Base-by-base conservation (phyloP, 1,284 basidiomycete genomes). In the Pseudozyma tsukubaensis region DNA sequence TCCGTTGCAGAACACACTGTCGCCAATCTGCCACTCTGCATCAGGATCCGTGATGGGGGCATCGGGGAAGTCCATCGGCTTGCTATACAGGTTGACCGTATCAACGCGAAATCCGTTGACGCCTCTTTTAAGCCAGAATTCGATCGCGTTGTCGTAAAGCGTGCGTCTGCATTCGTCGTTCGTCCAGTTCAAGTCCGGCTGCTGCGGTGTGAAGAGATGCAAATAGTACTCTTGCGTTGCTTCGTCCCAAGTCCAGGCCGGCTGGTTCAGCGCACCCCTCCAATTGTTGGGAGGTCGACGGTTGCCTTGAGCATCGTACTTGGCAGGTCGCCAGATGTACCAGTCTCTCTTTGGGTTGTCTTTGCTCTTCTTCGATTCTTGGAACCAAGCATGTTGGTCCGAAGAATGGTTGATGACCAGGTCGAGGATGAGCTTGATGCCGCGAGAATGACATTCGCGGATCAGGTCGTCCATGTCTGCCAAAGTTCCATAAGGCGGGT, bases 171-270 rank as follows among this genome's bases (percentile, higher is more conserved):
- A 62, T 24, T 68, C 71, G 0, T 87, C 87, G 78, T 91, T 90
- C 36, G 90, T 89, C 91, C 91, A 93, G 83, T 93, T 92, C 21
- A 92, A 85, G 82, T 93, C 92, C 0, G 92, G 92, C 85, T 92
- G 92, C 72, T 90, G 88, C 6, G 86, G 79, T 66, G 89, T 87
- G 83, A 90, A 93, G 1, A 92, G 80, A 84, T 92, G 91, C 50
- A 92, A 87, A 81, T 92, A 92, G 76, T 90, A 92, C 83, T 91
- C 90, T 67, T 89, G 86, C 0, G 90, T 91, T 18, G 82, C 81
- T 66, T 89, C 88, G 81, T 91, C 90, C 79, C 89, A 91, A 24
- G 90, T 88, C 92, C 92, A 93, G 2, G 89, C 90, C 1, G 89
- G 88, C n/a, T 90, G 91, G 85, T 90, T 89, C 74, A 92, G 92